These are phyloP conservation scores for Russula abietina DNA, from an alignment of 768 basidiomycete species.

Conservation along the genomic window DNA sequence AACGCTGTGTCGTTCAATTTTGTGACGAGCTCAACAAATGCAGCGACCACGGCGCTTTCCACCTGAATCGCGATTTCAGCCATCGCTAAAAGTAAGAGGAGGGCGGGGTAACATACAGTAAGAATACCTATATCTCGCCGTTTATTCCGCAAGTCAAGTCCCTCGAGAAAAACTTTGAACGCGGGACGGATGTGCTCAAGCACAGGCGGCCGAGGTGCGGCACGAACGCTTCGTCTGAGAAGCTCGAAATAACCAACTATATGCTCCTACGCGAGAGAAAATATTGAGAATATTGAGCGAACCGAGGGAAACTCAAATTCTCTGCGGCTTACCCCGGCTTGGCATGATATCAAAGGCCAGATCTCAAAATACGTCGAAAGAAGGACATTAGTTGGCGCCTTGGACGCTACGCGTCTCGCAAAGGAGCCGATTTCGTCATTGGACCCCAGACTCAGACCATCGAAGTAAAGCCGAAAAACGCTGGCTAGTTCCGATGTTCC, in stretches of 20 bases:
- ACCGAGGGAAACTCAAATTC: neutral
- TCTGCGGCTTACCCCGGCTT: constrained; percentile 18
- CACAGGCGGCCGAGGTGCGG: constrained; percentile 13
- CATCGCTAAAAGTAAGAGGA: neutral
- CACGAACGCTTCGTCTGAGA: constrained; percentile 20
- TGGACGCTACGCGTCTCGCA: constrained; percentile 64
- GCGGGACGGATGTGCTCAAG: constrained; percentile 19
- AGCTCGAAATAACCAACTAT: constrained; percentile 22
- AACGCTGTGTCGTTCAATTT: constrained; percentile 92
- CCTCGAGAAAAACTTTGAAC: constrained; percentile 24
- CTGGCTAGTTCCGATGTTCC: constrained; percentile 51
- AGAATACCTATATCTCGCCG: constrained; percentile 1
- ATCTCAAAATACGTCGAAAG: constrained; percentile 57
- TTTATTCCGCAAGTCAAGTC: constrained; percentile 20
- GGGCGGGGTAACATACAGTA: constrained; percentile 28
- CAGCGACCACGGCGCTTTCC: constrained; percentile 49
- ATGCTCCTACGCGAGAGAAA: constrained; percentile 7
- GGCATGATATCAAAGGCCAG: constrained; percentile 44
- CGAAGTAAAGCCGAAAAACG: constrained; percentile 52
- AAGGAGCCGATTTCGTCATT: constrained; percentile 36
- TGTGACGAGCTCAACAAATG: constrained; percentile 84
- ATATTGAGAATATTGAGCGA: neutral
- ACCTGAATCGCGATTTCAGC: constrained; percentile 34
- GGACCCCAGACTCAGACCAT: constrained; percentile 34
- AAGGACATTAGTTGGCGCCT: constrained; percentile 57